phyloP scores from a whole-genome alignment of 2,329 filamentous ascomycete genomes.

The Proliferodiscus dingleyae region DNA sequence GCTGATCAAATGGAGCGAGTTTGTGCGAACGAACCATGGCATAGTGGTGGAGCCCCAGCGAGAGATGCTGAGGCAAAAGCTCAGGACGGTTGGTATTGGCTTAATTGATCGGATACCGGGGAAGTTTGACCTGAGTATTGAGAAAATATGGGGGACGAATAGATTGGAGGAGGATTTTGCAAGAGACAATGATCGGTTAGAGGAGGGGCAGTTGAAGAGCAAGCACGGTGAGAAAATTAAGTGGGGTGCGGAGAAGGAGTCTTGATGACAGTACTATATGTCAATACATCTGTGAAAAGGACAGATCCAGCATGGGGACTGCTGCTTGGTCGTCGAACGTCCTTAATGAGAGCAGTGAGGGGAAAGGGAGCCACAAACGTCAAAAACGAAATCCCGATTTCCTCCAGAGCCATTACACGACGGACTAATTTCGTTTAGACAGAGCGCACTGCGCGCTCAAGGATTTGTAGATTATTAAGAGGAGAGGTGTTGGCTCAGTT shows the following conservation, averaged over 20 bases:
- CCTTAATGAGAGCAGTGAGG: not conserved
- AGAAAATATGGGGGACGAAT: conserved; percentile 89
- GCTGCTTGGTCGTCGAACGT: not conserved
- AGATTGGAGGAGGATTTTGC: conserved; percentile 19
- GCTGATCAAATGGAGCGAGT: conserved; percentile 84
- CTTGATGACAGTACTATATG: not conserved
- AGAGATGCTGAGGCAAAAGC: conserved; percentile 80
- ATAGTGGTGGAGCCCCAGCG: conserved; percentile 89
- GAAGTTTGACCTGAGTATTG: conserved; percentile 80
- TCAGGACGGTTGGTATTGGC: conserved; percentile 80
- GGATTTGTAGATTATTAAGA: no score
- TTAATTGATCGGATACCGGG: conserved; percentile 85
- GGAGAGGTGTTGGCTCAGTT: no score
- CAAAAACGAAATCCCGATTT: no score
- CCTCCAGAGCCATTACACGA: no score
- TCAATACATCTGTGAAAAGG: not conserved
- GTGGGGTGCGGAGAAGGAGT: conserved; percentile 36
- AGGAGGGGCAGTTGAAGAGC: conserved; percentile 36
- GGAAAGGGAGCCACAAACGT: no score
- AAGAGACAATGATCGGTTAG: conserved; percentile 26
- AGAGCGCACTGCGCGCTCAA: no score
- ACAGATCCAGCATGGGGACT: not conserved
- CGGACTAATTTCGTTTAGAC: no score
- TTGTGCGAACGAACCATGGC: conserved; percentile 91
- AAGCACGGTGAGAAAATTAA: conserved; percentile 40